Evolutionary conservation across 257 asterid genomes (phyloP).

Genomic region (Salvia miltiorrhiza): DNA sequence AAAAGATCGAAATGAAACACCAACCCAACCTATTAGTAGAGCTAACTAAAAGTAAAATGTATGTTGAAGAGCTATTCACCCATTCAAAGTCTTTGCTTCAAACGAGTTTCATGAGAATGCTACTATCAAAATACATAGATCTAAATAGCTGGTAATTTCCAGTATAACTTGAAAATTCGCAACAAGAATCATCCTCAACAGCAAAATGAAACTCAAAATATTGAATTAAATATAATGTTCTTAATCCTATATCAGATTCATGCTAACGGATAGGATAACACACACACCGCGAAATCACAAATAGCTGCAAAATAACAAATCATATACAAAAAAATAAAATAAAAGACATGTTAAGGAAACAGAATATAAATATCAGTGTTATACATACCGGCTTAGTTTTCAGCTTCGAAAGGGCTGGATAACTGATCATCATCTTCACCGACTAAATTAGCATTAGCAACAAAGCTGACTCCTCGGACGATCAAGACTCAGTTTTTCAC

Average conservation of each 20-base stretch:
- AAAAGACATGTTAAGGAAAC: neutral
- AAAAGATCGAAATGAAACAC: too few species aligned
- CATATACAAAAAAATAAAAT: neutral
- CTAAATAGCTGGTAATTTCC: neutral
- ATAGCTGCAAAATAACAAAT: neutral
- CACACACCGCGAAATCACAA: neutral
- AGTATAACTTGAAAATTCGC: neutral
- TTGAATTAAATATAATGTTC: too few species aligned
- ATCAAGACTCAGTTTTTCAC: conserved; percentile 12
- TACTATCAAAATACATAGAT: neutral
- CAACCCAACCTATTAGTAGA: neutral
- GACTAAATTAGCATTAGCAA: neutral
- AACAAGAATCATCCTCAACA: neutral
- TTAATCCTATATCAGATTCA: neutral
- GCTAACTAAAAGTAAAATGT: neutral
- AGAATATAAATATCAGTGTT: neutral
- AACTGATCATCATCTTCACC: conserved; percentile 53
- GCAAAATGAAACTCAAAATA: neutral
- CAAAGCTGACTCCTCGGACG: neutral
- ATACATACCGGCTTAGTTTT: conserved; percentile 51
- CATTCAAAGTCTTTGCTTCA: neutral
- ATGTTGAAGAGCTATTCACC: neutral
- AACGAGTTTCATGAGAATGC: neutral
- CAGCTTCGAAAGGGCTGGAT: conserved; percentile 46
- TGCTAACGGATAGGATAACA: neutral